phyloP scores from a whole-genome alignment of 2,329 filamentous ascomycete genomes.

The Stachybotrys chlorohalonatus region DNA sequence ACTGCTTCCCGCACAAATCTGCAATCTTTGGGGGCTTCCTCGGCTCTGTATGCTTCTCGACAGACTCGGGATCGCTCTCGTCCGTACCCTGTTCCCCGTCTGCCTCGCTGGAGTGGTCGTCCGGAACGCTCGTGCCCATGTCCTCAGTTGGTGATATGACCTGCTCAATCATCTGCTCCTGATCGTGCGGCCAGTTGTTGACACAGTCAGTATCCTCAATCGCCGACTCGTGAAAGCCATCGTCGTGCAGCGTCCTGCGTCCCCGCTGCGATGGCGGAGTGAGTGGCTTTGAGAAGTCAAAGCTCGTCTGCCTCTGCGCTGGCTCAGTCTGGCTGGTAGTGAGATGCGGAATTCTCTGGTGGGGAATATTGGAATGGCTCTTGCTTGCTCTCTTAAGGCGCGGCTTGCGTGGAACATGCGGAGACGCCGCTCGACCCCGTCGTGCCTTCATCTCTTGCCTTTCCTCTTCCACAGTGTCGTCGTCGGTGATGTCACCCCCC shows the following conservation, averaged over 20 bases:
- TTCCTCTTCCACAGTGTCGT: conserved; percentile 35
- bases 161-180: neutral
- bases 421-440: conserved; percentile 14
- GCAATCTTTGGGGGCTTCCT: neutral
- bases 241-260: neutral
- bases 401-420: conserved; percentile 24
- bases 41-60: conserved; percentile 7
- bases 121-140: conserved; percentile 20
- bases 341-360: conserved; percentile 6
- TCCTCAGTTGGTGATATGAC: conserved; percentile 17
- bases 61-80: conserved; percentile 22
- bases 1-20: neutral
- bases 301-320: conserved; percentile 8
- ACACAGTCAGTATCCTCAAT: conserved; percentile 4
- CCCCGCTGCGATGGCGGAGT: conserved; percentile 9
- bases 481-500: conserved; percentile 31
- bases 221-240: neutral
- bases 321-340: conserved; percentile 5
- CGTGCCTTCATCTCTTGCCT: conserved; percentile 30
- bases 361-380: conserved; percentile 24
- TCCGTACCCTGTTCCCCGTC: conserved; percentile 21
- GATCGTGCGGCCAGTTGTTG: conserved; percentile 5
- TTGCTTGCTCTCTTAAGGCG: conserved; percentile 32
- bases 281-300: conserved; percentile 28
- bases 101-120: conserved; percentile 20